Evolutionary conservation across 441 rosid species (phyloP), one percentile per base, ranked within the genome.

Genomic region (Populus trichocarpa): DNA sequence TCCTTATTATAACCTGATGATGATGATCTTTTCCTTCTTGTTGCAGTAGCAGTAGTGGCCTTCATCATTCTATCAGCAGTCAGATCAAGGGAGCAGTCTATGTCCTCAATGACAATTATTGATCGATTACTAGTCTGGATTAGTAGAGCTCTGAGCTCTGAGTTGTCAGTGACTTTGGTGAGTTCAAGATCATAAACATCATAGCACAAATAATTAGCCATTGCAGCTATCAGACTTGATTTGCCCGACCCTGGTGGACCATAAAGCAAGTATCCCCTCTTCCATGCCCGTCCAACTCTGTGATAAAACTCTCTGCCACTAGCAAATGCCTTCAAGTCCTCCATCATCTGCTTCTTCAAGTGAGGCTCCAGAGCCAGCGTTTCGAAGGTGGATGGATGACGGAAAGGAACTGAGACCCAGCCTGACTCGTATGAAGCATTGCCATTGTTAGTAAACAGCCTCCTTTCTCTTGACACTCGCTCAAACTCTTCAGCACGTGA

Each of bases 121-220:
- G 98, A 95, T 50, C 91, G 90, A 1, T 96, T 91, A 68, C 90
- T 91, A 10, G 96, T 96, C 81, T 92, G 91, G 96, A 93, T 93
- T 53, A 93, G 64, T 22, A 79, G 74, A 72, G 88, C 92, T 81
- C 93, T 78, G 70, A 93, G 85, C 70, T 91, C 96, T 0, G 96
- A 91, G 64, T 93, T 93, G 77, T 88, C 88, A 35, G 89, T 90
- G 25, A 91, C 93, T 78, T 91, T 93, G 0, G 96, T 88, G 40
- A 93, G 83, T 68, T 93, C 96, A 6, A 93, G 91, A 71, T 93
- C 96, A 36, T 89, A 93, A 9, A 93, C 90, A 75, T 91, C 98
- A 38, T 88, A 93, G 1, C 89, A 86, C 0, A 93, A 87, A 67
- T 81, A 84, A 65, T 93, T 93, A 8, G 98, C 96, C 98, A 93